These are phyloP conservation scores for Boletus tomentosulus DNA, from an alignment of 768 basidiomycete genomes.

Conservation along the genomic window DNA sequence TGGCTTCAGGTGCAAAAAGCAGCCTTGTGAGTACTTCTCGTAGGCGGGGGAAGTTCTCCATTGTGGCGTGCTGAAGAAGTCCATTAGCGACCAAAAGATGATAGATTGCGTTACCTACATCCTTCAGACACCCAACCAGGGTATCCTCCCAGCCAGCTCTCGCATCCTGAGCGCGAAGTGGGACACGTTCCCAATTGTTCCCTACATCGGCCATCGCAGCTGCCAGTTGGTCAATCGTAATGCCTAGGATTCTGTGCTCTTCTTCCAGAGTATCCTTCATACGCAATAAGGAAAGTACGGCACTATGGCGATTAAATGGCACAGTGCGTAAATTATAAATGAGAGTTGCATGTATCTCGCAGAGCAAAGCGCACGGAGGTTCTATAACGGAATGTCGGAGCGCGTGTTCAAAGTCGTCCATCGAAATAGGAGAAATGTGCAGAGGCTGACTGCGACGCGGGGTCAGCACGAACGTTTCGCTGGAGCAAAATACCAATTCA, in stretches of 20 bases:
- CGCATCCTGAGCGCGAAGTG: slow-evolving; percentile 65
- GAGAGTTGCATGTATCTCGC: slow-evolving; percentile 84
- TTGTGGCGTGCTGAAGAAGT: slow-evolving; percentile 61
- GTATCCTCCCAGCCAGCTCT: slow-evolving; percentile 92
- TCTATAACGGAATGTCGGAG: slow-evolving; percentile 72
- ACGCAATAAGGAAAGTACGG: slow-evolving; percentile 59
- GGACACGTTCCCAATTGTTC: slow-evolving; percentile 83
- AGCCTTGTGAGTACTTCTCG: slow-evolving; percentile 68
- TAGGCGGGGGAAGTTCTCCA: slow-evolving; percentile 66
- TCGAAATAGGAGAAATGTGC: slow-evolving; percentile 79
- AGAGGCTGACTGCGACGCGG: slow-evolving; percentile 65
- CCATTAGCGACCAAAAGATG: neutral
- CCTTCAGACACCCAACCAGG: slow-evolving; percentile 81
- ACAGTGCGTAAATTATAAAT: slow-evolving; percentile 88
- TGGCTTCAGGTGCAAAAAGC: slow-evolving; percentile 62
- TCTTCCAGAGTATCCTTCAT: slow-evolving; percentile 38
- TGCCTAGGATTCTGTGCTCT: slow-evolving; percentile 46
- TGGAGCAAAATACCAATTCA: slow-evolving; percentile 35
- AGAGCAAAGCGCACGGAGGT: slow-evolving; percentile 69
- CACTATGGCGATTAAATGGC: slow-evolving; percentile 70
- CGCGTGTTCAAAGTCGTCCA: slow-evolving; percentile 91
- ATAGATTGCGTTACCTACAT: slow-evolving; percentile 53
- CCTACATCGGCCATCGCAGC: slow-evolving; percentile 73
- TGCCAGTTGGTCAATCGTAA: slow-evolving; percentile 59
- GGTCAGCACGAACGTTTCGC: slow-evolving; percentile 1